These are phyloP conservation scores for Hypoxylon subgilvum DNA, from an alignment of 495 filamentous ascomycete genomes.

Conservation along the genomic window DNA sequence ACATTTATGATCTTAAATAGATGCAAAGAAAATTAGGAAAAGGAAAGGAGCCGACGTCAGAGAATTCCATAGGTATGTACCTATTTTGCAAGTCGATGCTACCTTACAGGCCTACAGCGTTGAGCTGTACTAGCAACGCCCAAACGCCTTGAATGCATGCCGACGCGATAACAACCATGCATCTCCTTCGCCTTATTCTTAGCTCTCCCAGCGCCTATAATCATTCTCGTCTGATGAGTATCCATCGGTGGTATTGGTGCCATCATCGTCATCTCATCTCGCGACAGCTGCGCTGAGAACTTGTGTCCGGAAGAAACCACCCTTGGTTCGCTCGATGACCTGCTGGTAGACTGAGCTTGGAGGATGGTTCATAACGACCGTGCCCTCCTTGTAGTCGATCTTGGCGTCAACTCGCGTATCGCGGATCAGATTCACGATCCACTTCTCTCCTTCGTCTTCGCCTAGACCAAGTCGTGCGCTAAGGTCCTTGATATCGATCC, in stretches of 20 bases:
- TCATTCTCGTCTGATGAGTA: conserved; percentile 33
- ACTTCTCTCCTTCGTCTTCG: conserved; percentile 97
- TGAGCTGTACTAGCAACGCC: conserved; percentile 37
- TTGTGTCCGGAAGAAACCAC: conserved; percentile 87
- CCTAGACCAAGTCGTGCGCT: conserved; percentile 86
- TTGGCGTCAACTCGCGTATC: conserved; percentile 97
- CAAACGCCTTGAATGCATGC: conserved; percentile 44
- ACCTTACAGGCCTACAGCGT: conserved; percentile 40
- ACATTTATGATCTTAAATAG: too few species aligned
- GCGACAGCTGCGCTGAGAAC: conserved; percentile 67
- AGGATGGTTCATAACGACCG: conserved; percentile 99
- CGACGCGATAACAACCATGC: conserved; percentile 22
- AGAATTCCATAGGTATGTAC: too few species aligned
- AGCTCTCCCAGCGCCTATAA: conserved; percentile 12
- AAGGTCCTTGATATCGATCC: conserved; percentile 97
- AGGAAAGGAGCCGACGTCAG: too few species aligned
- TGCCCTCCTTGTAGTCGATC: conserved; percentile 98
- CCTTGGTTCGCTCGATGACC: conserved; percentile 95
- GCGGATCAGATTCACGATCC: conserved; percentile 98
- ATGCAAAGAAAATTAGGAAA: too few species aligned
- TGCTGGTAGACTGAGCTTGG: conserved; percentile 98
- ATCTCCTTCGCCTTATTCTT: conserved; percentile 11
- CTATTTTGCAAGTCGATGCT: conserved; percentile 33
- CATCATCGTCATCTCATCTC: conserved; percentile 10
- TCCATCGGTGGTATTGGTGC: conserved; percentile 20